These are phyloP conservation scores for Solanum arcanum DNA, from an alignment of 257 asterid species.

Conservation along the genomic window DNA sequence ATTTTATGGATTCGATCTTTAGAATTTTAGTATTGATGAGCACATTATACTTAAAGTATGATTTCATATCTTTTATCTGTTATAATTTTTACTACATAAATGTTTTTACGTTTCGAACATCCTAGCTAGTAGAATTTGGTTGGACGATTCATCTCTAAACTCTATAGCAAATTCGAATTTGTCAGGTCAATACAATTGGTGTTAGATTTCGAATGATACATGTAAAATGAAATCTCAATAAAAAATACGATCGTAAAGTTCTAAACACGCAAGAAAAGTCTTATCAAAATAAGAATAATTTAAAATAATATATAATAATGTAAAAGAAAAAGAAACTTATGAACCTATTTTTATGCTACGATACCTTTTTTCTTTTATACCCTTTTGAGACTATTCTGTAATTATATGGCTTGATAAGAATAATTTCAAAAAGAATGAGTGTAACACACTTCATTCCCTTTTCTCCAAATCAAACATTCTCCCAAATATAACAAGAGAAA, in stretches of 20 bases:
- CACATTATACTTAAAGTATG: neutral
- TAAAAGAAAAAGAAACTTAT: neutral
- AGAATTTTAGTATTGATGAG: neutral
- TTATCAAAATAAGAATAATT: neutral
- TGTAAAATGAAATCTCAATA: neutral
- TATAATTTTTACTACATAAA: neutral
- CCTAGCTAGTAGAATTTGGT: neutral
- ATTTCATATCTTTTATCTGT: neutral
- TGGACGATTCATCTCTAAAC: neutral
- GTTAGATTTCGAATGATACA: neutral
- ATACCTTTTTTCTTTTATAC: neutral
- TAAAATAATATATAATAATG: neutral
- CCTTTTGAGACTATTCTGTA: neutral
- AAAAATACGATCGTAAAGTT: neutral
- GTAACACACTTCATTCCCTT: conserved; percentile 17
- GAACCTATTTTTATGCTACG: neutral
- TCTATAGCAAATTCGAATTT: neutral
- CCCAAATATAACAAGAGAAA: neutral
- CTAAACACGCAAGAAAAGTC: neutral
- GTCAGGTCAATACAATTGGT: neutral
- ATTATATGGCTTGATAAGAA: neutral
- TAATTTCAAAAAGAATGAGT: conserved; percentile 13
- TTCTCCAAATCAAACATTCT: neutral
- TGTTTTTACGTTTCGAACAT: neutral
- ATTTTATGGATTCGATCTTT: neutral